Evolutionary conservation across 2,329 filamentous ascomycete species (phyloP).

Genomic region (Colletotrichum lupini): DNA sequence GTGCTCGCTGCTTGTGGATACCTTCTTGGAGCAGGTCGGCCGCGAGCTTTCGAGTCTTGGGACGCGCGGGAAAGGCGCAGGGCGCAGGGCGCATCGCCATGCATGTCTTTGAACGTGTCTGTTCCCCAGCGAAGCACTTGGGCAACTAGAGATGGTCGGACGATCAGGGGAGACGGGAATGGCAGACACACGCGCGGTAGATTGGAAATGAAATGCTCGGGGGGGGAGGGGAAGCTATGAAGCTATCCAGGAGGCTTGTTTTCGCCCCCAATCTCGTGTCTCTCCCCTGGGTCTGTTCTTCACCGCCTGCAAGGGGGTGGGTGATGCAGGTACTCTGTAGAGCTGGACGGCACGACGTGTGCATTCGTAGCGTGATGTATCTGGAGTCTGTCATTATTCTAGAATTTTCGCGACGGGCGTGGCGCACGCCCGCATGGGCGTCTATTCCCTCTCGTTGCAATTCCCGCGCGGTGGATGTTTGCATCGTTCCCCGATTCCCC

Average conservation of each 20-base stretch:
- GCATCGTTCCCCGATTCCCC: background rate
- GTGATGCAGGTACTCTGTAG: no score
- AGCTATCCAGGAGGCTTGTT: background rate
- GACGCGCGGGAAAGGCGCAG: background rate
- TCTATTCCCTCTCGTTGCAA: no score
- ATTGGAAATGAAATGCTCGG: no score
- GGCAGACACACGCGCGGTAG: background rate
- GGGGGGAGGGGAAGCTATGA: background rate
- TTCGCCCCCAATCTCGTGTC: background rate
- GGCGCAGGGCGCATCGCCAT: background rate
- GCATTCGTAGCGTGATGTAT: background rate
- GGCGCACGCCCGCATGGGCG: background rate
- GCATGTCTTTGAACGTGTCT: background rate
- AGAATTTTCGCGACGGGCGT: constrained; percentile 14
- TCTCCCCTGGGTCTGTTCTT: background rate
- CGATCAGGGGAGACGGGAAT: background rate
- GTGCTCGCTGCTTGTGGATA: background rate
- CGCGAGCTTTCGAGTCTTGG: background rate
- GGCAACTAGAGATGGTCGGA: background rate
- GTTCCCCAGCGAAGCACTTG: no score
- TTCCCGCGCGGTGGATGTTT: background rate
- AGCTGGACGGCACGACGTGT: background rate
- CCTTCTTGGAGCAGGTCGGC: background rate
- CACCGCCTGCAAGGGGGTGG: background rate
- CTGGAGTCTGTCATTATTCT: constrained; percentile 8